Base-by-base conservation (phyloP, 1,284 basidiomycete species). In the Cronartium ribicola region DNA sequence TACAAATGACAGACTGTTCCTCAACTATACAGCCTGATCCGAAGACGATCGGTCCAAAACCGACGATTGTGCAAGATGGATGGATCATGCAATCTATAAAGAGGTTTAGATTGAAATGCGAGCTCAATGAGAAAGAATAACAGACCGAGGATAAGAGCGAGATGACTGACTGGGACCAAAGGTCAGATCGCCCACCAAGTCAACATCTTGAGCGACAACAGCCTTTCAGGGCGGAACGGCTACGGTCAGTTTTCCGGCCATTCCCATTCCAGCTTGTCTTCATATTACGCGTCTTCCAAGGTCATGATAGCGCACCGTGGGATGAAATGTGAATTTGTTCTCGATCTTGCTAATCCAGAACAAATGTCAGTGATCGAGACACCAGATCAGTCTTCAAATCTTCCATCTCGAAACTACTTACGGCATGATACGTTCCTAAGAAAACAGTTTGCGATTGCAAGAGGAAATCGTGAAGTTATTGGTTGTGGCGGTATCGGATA, bases 21-120 rank as follows among this genome's bases (percentile, higher is more conserved):
- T 73, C 70, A 4, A 73, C 64, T 13, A 73, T 73, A 66, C 70
- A 73, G n/a, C 64, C 64, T 39, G 70, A 60, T 5, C 64, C 70
- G 61, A 73, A 73, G 8, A 73, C 36, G 8, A 73, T 73, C 14
- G 70, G 70, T n/a, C 63, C 63, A 41, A 73, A 59, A 10, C 61
- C 70, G 37, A 73, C 64, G 36, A 73, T 73, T 10, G 63, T 66
- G 61, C 63, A 66, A 3, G 63, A 66, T 8, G 70, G 70, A 61
- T 73, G 70, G 5, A 73, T 48, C 22, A 73, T 43, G 36, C 70
- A 73, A 66, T 66, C 70, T 73, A 37, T 5, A n/a, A 20, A 5
- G 37, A 48, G 43, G 13, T 14, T 7, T 41, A 72, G 43, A 59
- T 37, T 43, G 10, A 65, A 60, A 63, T 1, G 20, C 4, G 5